Base-by-base conservation (phyloP, 208 protist genomes). In the Porcisia hertigi region DNA sequence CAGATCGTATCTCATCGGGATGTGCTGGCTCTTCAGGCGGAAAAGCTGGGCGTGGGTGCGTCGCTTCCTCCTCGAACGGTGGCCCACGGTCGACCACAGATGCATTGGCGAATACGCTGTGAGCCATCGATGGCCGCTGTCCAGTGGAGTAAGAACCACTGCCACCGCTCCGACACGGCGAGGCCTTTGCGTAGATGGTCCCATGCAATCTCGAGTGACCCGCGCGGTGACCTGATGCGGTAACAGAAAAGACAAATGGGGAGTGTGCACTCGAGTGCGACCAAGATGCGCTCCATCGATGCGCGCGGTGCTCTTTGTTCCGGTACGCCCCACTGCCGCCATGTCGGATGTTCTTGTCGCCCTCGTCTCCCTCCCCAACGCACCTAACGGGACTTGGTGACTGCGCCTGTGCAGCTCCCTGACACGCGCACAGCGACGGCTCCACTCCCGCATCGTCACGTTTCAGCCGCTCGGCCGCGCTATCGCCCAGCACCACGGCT, bases 171-270 rank as follows among this genome's bases (percentile, higher is more conserved):
- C 36, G 34, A 53, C 43, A 25, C 43, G 43, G 54, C 43, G 55
- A 55, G 11, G 23, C 23, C 43, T 66, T 25, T 5, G 16, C 20
- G n/a, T 47, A 54, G 11, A 25, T 8, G 57, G 58, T 16, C 20
- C 58, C 55, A 9, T 41, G 43, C 71, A 64, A 14, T 16, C n/a
- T 16, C 34, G 57, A 34, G 41, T 45, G 55, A 20, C 39, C 43
- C 9, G 43, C 25, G 25, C 58, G 57, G n/a, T 39, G 71, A 34
- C 58, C 43, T 1, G 71, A 63, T 11, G 57, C 36, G 54, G 43
- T 2, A 52, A 66, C 71, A 20, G 71, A 75, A 59, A 75, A 75
- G 71, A 39, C 45, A 41, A 20, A 53, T 6, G 71, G 39, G 14
- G 57, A 65, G 55, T 75, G 53, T 18, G 36, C 52, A 47, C 47